Conservation (phyloP, 805 yeast genomes). For the Saturnispora silvae region DNA sequence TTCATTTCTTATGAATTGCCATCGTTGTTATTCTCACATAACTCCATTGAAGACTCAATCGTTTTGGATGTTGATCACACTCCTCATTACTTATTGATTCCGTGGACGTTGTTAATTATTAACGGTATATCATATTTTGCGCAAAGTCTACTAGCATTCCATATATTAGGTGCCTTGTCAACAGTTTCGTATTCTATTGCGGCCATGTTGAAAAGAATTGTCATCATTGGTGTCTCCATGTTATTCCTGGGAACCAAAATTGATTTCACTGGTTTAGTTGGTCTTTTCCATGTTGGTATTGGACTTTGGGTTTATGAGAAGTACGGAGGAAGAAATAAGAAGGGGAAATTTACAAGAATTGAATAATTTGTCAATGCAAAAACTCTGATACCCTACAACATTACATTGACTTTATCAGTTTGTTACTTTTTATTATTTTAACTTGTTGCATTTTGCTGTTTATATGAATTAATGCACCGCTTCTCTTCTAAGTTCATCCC, state of each 20-base stretch:
- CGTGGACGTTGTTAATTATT: slow-evolving; percentile 39
- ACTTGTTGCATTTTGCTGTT: too few relatives aligned
- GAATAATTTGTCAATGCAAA: neutral
- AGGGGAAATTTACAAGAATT: slow-evolving; percentile 11
- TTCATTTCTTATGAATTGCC: slow-evolving; percentile 54
- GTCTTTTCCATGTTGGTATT: slow-evolving; percentile 38
- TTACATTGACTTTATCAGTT: too few relatives aligned
- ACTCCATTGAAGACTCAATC: slow-evolving; percentile 7
- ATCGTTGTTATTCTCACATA: slow-evolving; percentile 18
- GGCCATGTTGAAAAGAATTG: slow-evolving; percentile 79
- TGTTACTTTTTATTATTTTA: too few relatives aligned
- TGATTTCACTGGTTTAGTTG: slow-evolving; percentile 37
- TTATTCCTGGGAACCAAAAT: slow-evolving; percentile 43
- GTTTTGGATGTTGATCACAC: slow-evolving; percentile 13
- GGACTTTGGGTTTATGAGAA: slow-evolving; percentile 57
- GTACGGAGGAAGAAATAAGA: slow-evolving; percentile 32
- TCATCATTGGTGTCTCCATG: slow-evolving; percentile 71
- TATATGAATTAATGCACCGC: too few relatives aligned
- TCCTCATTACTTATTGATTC: slow-evolving; percentile 23
- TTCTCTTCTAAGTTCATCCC: too few relatives aligned
- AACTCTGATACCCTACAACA: neutral
- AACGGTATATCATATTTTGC: slow-evolving; percentile 71
- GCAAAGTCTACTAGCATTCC: slow-evolving; percentile 75
- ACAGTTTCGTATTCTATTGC: slow-evolving; percentile 84
- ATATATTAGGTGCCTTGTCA: slow-evolving; percentile 68